phyloP scores from a whole-genome alignment of 768 basidiomycete species.

The Pulveroboletus sp. region DNA sequence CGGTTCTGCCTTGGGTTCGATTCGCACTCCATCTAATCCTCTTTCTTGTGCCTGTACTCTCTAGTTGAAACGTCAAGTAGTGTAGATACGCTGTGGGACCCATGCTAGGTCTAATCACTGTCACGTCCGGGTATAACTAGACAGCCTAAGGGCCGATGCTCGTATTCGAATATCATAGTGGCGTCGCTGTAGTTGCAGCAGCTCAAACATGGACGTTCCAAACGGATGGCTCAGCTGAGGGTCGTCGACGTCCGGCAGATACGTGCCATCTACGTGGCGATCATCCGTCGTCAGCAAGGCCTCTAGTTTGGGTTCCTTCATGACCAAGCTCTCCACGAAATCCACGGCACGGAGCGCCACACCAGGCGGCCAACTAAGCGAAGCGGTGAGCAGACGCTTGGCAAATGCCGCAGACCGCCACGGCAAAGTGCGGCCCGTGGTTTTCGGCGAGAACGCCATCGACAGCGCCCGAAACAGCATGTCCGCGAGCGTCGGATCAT shows the following conservation, averaged over 20 bases:
- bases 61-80: constrained; percentile 20
- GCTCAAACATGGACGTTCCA: constrained; percentile 84
- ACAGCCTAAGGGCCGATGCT: constrained; percentile 58
- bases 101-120: constrained; percentile 26
- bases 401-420: constrained; percentile 88
- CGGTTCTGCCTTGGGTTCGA: constrained; percentile 11
- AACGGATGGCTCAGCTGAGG: constrained; percentile 82
- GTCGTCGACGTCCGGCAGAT: constrained; percentile 84
- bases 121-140: constrained; percentile 42
- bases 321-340: constrained; percentile 70
- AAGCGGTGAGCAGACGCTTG: constrained; percentile 83
- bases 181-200: constrained; percentile 55
- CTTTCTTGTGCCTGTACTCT: constrained; percentile 23
- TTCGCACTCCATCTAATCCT: constrained; percentile 10
- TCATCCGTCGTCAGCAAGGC: constrained; percentile 87
- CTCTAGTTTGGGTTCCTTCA: constrained; percentile 77
- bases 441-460: constrained; percentile 76
- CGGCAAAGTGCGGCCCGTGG: constrained; percentile 54
- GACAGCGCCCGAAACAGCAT: constrained; percentile 86
- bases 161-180: constrained; percentile 72
- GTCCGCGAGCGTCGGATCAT: constrained; percentile 49
- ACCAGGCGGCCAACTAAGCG: constrained; percentile 76
- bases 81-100: constrained; percentile 33
- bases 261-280: constrained; percentile 78
- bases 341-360: constrained; percentile 66